Conservation (phyloP, 179 eudicot genomes). For the Corrigiola litoralis region DNA sequence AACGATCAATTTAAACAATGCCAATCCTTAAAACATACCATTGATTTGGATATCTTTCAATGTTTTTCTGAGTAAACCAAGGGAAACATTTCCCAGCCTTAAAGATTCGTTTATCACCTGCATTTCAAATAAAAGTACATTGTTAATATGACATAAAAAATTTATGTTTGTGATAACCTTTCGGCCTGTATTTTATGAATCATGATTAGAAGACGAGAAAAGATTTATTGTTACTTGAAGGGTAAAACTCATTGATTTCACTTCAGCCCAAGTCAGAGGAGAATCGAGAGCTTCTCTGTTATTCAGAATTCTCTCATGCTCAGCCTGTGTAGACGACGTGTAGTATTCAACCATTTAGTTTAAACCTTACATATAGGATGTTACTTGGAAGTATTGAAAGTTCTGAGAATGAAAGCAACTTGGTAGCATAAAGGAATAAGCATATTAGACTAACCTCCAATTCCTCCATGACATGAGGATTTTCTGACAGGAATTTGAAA, state of each 20-base stretch:
- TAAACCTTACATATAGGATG: neutral
- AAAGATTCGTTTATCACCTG: constrained; percentile 58
- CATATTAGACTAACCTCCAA: constrained; percentile 45
- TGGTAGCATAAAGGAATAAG: neutral
- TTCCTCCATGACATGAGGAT: constrained; percentile 56
- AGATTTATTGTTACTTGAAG: constrained; percentile 36
- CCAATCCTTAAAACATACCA: constrained; percentile 34
- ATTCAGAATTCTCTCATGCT: constrained; percentile 52
- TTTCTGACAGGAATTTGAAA: constrained; percentile 56
- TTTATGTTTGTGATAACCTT: neutral
- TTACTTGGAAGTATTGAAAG: neutral
- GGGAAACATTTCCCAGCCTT: constrained; percentile 53
- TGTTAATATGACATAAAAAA: neutral
- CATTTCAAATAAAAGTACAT: neutral
- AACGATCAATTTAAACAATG: too few relatives aligned
- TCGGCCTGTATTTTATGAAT: neutral
- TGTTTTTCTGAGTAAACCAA: constrained; percentile 47
- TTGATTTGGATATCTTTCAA: constrained; percentile 50
- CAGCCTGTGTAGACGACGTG: constrained; percentile 37
- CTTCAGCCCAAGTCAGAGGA: constrained; percentile 58
- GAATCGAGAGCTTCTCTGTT: constrained; percentile 33
- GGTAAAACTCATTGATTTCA: constrained; percentile 71
- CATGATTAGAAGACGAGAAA: too few relatives aligned
- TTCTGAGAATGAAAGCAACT: neutral
- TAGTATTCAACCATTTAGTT: neutral